Evolutionary conservation across 1,284 basidiomycete species (phyloP).

Genomic region (Apiotrichum domesticum): DNA sequence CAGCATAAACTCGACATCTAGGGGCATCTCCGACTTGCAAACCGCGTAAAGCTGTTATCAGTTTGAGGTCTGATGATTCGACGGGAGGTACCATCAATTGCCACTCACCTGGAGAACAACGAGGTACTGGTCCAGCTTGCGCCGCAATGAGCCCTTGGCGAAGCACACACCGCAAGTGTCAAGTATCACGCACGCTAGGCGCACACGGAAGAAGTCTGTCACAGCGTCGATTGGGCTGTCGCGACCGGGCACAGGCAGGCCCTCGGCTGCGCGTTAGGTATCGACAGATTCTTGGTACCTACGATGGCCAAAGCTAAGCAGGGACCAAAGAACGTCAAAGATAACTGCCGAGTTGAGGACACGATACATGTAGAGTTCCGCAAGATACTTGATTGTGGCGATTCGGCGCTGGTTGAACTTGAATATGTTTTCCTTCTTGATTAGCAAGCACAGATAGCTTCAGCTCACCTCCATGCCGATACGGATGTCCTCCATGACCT

Average conservation of each 20-base stretch:
- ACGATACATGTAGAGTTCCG: constrained; percentile 97
- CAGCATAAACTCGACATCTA: constrained; percentile 97
- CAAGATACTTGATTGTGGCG: constrained; percentile 86
- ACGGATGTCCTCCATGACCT: constrained; percentile 86
- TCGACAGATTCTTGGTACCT: constrained; percentile 41
- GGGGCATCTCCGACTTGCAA: constrained; percentile 79
- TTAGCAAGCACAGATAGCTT: background rate
- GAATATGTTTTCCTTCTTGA: constrained; percentile 70
- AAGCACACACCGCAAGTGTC: constrained; percentile 99
- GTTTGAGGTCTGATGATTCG: too few relatives aligned
- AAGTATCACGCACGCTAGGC: constrained; percentile 83
- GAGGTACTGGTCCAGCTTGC: constrained; percentile 87
- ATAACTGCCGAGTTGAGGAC: constrained; percentile 80
- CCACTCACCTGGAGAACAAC: constrained; percentile 58
- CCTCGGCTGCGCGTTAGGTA: constrained; percentile 56
- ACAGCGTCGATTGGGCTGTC: constrained; percentile 75
- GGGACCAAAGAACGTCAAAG: constrained; percentile 89
- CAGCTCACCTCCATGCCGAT: constrained; percentile 66
- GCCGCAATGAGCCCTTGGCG: constrained; percentile 80
- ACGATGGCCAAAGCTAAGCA: constrained; percentile 96
- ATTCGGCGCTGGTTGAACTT: constrained; percentile 90
- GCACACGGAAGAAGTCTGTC: constrained; percentile 91
- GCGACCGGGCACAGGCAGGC: constrained; percentile 77
- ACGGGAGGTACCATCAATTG: too few relatives aligned
- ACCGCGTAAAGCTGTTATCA: constrained; percentile 70